phyloP scores from a whole-genome alignment of 768 basidiomycete species.

The Kwoniella bestiolae region DNA sequence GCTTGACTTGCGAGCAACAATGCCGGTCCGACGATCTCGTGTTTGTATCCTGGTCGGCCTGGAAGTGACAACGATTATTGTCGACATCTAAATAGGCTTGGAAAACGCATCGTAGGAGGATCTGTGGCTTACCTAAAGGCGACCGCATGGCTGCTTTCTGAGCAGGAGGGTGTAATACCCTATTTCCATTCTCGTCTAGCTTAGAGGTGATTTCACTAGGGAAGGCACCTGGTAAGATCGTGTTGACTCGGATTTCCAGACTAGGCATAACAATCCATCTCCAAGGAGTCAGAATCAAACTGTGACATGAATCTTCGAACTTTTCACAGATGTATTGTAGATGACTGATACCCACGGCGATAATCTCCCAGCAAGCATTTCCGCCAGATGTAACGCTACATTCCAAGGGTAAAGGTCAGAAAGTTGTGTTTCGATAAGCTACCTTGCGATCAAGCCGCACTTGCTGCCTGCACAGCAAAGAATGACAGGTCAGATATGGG shows the following conservation, averaged over 20 bases:
- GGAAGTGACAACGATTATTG: too few species aligned
- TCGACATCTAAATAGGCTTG: too few species aligned
- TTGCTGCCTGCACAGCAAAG: slow-evolving; percentile 18
- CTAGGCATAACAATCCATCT: slow-evolving; percentile 17
- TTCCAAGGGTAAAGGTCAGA: not conserved
- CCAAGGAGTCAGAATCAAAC: too few species aligned
- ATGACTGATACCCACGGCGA: slow-evolving; percentile 21
- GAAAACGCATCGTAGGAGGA: too few species aligned
- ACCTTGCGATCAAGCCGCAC: slow-evolving; percentile 13
- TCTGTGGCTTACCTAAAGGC: not conserved
- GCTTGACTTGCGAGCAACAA: slow-evolving; percentile 34
- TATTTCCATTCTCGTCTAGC: slow-evolving; percentile 4
- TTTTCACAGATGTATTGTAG: not conserved
- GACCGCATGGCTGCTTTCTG: slow-evolving; percentile 12
- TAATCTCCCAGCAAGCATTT: slow-evolving; percentile 31
- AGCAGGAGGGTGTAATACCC: slow-evolving; percentile 13
- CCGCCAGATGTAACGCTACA: slow-evolving; percentile 25
- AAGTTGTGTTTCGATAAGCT: not conserved
- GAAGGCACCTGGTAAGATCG: slow-evolving; percentile 42
- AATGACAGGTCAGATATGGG: not conserved
- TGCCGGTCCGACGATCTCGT: slow-evolving; percentile 46
- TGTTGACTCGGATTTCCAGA: slow-evolving; percentile 44
- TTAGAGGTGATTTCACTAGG: slow-evolving; percentile 39
- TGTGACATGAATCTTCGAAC: too few species aligned
- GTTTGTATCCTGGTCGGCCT: slow-evolving; percentile 36